Evolutionary conservation across 192 early-diverging fungal genomes (phyloP).

Genomic region (Coemansia sp.): DNA sequence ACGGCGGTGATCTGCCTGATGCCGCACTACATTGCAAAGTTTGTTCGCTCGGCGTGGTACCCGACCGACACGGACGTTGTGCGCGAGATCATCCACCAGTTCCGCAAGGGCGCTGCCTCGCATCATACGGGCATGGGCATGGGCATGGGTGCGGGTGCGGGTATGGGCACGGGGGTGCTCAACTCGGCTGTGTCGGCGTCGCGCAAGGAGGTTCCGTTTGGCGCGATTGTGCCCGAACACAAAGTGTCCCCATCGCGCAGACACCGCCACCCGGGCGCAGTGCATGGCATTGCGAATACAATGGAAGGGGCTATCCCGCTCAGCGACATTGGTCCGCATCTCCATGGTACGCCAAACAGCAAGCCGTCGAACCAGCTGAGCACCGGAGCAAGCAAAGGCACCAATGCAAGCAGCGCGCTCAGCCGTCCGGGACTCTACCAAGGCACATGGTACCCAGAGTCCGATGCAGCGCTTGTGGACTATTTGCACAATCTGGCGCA

Average conservation of each 20-base stretch:
- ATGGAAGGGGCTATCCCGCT: slow-evolving; percentile 45
- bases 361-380: too few relatives aligned
- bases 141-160: neutral
- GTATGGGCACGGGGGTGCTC: neutral
- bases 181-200: slow-evolving; percentile 17
- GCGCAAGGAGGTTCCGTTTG: slow-evolving; percentile 49
- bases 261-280: slow-evolving; percentile 2
- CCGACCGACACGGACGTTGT: slow-evolving; percentile 85
- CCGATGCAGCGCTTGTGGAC: slow-evolving; percentile 24
- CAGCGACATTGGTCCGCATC: slow-evolving; percentile 14
- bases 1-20: slow-evolving; percentile 61
- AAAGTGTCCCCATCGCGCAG: slow-evolving; percentile 5
- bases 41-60: slow-evolving; percentile 61
- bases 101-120: too few relatives aligned
- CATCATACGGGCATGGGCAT: slow-evolving; percentile 1
- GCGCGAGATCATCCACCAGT: slow-evolving; percentile 64
- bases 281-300: slow-evolving; percentile 2
- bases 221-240: slow-evolving; percentile 37
- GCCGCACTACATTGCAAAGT: slow-evolving; percentile 69
- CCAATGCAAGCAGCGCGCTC: slow-evolving; percentile 9
- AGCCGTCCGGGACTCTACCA: slow-evolving; percentile 39
- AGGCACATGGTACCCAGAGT: slow-evolving; percentile 24
- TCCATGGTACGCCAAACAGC: too few relatives aligned
- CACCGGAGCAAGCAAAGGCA: neutral
- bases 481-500: slow-evolving; percentile 37